Conservation (phyloP, 129 eudicot species). For the sunflower (Helianthus annuus) region HanXRQr2.0-SUNRISE NC_035444.2:117709929-117710428, state of each 20-base stretch:
- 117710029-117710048: slow-evolving; percentile 19
- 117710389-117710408: no score
- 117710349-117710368: no score
- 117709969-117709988: slow-evolving; percentile 78
- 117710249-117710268: no score
- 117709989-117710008: slow-evolving; percentile 33
- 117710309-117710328: no score
- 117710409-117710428: no score
- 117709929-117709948: slow-evolving; percentile 91
- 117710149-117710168: slow-evolving; percentile 81
- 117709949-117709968: slow-evolving; percentile 88
- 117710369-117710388: no score
- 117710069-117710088: not conserved
- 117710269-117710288: no score
- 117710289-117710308: no score
- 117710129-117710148: slow-evolving; percentile 51
- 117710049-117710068: not conserved
- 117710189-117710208: not conserved
- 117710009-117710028: slow-evolving; percentile 22
- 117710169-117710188: slow-evolving; percentile 52
- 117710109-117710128: slow-evolving; percentile 48
- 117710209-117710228: no score
- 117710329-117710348: no score
- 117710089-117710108: not conserved
- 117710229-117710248: not conserved